Evolutionary conservation across 345 rosid genomes (phyloP).

Genomic region (Rhodomyrtus tomentosa): DNA sequence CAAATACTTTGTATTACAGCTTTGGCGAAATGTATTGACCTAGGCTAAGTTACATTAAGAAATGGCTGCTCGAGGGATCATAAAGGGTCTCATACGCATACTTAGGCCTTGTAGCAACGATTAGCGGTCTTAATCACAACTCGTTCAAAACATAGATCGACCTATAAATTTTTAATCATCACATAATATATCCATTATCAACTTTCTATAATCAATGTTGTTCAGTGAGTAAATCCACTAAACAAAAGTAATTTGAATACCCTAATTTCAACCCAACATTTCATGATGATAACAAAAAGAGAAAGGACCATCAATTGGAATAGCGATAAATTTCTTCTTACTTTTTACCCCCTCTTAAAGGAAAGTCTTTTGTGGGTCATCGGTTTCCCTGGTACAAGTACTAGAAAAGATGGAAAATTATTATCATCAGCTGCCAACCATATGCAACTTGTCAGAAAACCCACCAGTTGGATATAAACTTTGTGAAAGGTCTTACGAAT

Average conservation of each 20-base stretch:
- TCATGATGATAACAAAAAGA: neutral
- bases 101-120: rapidly evolving
- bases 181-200: neutral
- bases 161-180: neutral
- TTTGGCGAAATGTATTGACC: neutral
- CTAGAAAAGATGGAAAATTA: neutral
- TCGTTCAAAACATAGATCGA: neutral
- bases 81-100: rapidly evolving
- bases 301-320: rapidly evolving
- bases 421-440: neutral
- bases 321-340: neutral
- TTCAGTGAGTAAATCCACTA: neutral
- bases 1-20: neutral
- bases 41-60: neutral
- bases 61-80: neutral
- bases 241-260: neutral
- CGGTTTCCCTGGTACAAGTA: neutral
- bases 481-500: neutral
- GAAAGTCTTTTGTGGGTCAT: neutral
- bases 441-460: neutral
- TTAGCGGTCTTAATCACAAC: neutral
- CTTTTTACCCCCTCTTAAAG: neutral
- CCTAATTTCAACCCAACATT: neutral
- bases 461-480: neutral
- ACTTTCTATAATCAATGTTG: neutral